Conservation (phyloP, 257 asterid genomes). For the Solanum ahanhuiri region DNA sequence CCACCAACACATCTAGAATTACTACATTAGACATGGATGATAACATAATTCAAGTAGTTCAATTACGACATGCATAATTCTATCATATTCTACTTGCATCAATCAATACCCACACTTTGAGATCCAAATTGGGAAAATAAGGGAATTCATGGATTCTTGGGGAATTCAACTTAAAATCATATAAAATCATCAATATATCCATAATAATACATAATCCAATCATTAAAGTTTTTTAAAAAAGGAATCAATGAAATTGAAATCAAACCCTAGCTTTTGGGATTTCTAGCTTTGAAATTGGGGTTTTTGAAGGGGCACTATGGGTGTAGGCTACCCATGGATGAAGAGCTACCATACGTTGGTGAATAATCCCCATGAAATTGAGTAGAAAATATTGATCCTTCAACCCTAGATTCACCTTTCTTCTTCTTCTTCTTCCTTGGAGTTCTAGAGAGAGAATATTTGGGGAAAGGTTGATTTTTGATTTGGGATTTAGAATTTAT, state of each 20-base stretch:
- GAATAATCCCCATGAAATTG: not conserved
- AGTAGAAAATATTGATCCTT: not conserved
- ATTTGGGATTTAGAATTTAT: not conserved
- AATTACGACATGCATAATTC: not conserved
- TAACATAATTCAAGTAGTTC: not conserved
- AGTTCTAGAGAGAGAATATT: too few relatives aligned
- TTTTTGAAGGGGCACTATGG: not conserved
- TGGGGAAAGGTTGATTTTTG: not conserved
- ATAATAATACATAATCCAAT: too few relatives aligned
- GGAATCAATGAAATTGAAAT: not conserved
- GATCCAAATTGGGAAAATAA: not conserved
- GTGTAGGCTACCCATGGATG: not conserved
- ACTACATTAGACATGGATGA: not conserved
- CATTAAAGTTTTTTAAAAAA: too few relatives aligned
- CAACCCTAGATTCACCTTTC: not conserved
- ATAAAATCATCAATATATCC: not conserved
- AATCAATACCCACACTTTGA: not conserved
- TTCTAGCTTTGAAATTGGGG: too few relatives aligned
- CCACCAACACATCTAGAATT: not conserved
- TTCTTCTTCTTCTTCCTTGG: not conserved
- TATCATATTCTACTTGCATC: not conserved
- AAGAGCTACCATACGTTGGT: not conserved
- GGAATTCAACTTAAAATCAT: not conserved
- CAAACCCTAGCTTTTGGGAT: not conserved
- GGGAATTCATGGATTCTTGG: not conserved